Evolutionary conservation across 345 rosid species (phyloP).

Genomic region (Capsella bursapastoris): DNA sequence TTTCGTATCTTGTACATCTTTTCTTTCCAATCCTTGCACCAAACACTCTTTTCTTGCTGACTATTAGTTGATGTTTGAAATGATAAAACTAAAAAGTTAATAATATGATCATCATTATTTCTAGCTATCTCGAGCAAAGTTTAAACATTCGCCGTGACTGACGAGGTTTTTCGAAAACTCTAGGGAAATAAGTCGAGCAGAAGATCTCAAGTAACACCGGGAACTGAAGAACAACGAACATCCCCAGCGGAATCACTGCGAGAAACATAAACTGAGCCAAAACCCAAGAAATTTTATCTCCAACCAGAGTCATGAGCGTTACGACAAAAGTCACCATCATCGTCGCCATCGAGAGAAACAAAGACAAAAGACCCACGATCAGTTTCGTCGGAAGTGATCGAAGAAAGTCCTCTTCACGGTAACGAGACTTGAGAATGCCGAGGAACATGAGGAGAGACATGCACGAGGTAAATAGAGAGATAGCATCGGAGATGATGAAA

Average conservation of each 20-base stretch:
- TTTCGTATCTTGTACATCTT: conserved; percentile 41
- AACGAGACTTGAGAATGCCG: conserved; percentile 61
- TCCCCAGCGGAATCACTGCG: conserved; percentile 60
- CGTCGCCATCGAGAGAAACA: conserved; percentile 69
- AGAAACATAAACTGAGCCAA: conserved; percentile 55
- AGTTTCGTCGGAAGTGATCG: conserved; percentile 53
- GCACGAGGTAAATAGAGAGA: conserved; percentile 58
- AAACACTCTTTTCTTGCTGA: background rate
- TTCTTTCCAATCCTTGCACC: conserved; percentile 31
- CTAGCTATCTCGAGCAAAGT: background rate
- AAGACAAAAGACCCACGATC: conserved; percentile 63
- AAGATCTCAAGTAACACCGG: conserved; percentile 73
- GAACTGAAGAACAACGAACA: conserved; percentile 67
- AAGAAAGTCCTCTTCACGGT: conserved; percentile 60
- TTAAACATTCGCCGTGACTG: conserved; percentile 19
- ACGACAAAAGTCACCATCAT: conserved; percentile 64
- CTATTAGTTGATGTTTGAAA: background rate
- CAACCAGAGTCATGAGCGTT: conserved; percentile 48
- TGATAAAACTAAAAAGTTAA: background rate
- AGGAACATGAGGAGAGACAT: conserved; percentile 59
- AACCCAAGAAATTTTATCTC: conserved; percentile 38
- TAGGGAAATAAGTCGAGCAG: conserved; percentile 62
- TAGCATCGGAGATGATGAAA: conserved; percentile 54
- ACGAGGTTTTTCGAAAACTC: conserved; percentile 60
- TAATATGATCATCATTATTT: background rate